Percentiles rank a stretch among this genome's conserved stretches.
phyloP scores from a whole-genome alignment of 345 rosid genomes.

The Acer negundo region DNA sequence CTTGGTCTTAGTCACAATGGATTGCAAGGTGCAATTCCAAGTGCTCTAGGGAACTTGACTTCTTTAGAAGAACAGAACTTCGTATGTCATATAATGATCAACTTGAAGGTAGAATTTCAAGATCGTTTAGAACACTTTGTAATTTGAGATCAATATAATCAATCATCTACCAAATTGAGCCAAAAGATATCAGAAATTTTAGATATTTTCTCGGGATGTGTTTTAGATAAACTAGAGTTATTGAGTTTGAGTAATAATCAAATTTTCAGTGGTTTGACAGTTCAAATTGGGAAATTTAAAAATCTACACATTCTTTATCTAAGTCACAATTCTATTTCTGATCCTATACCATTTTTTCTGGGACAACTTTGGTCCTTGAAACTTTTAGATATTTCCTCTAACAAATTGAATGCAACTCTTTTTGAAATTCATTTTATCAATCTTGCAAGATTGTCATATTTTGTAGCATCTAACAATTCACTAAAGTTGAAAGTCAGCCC shows the following conservation, averaged over 20 bases:
- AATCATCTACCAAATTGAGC: background rate
- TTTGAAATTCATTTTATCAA: background rate
- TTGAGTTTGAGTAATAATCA: background rate
- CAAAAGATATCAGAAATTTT: background rate
- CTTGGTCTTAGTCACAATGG: background rate
- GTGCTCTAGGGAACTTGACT: background rate
- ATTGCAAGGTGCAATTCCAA: background rate
- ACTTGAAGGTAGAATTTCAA: background rate
- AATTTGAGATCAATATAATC: slow-evolving; percentile 9
- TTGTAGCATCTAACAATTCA: slow-evolving; percentile 19
- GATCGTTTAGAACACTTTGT: slow-evolving; percentile 10
- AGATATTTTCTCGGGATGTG: background rate
- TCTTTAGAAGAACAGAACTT: background rate
- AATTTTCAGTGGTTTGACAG: background rate
- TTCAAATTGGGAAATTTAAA: background rate
- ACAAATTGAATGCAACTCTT: background rate
- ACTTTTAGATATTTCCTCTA: background rate
- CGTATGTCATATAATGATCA: background rate
- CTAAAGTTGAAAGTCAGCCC: background rate
- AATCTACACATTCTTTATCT: background rate
- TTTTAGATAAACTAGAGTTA: background rate
- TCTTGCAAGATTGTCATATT: slow-evolving; percentile 15
- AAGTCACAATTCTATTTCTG: background rate
- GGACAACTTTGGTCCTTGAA: background rate
- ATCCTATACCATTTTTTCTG: background rate